Evolutionary conservation across 75 land plant genomes (phyloP), one percentile per base, ranked within the genome.

Genomic region (Chamaecyparis obtusa): DNA sequence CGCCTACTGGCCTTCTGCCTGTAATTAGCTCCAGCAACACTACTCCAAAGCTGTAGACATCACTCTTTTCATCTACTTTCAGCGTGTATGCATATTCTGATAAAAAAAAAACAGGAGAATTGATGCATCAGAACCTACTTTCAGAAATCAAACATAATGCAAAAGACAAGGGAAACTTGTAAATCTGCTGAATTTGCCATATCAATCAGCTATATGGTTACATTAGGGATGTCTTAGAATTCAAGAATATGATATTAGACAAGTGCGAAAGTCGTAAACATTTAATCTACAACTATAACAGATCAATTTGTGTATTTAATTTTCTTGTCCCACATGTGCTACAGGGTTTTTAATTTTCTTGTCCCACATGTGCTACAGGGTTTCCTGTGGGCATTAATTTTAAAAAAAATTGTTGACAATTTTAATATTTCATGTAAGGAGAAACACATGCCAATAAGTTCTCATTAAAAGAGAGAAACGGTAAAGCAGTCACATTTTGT

Each of bases 51-150:
- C 97, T 96, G 87, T 96, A 96, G 14, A 96, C 94, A 49, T 96
- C 97, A 77, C 95, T 93, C 92, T 96, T 96, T 90, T 95, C 96
- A 57, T 95, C 98, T 9, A 96, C 98, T 86, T 96, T 96, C 83
- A 96, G 80, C 16, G 98, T 96, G 92, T 96, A 96, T 16, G 98
- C 98, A 87, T 96, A 96, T 86, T 96, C 98, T 96, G 93, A 69
- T 83, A 33, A 84, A 75, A 43, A 84, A 64, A 16, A 37, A 9
- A 33, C 89, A 85, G 60, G 21, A 74, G 36, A 44, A 85, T 30
- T 33, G 76, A 7, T 74, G 5, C 76, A 74, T 74, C 76, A 74
- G 76, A 74, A 14, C 36, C 36, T 33, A 74, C 76, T 74, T 74
- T 33, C 76, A 74, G 33, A 33, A 74, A 74, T 35, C 76, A 72